Conservation (phyloP, 768 basidiomycete genomes). For the Artomyces pyxidatus region DNA sequence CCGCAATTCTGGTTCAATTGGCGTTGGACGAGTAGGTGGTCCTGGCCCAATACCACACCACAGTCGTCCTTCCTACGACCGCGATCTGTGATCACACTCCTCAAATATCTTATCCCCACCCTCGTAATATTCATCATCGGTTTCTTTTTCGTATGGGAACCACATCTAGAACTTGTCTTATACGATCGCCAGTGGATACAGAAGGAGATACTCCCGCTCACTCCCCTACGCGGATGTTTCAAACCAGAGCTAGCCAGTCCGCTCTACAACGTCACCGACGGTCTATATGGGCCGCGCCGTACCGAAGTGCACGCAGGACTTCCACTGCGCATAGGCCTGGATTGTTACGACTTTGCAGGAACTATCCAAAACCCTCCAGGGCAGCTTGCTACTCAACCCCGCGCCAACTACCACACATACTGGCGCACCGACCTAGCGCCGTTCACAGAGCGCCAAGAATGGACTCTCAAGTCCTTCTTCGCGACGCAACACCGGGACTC, state of each 20-base stretch:
- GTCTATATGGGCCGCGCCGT: slow-evolving; percentile 51
- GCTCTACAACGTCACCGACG: slow-evolving; percentile 58
- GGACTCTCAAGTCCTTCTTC: slow-evolving; percentile 89
- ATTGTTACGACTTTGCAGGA: slow-evolving; percentile 90
- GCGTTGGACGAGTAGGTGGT: not conserved
- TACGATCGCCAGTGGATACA: slow-evolving; percentile 72
- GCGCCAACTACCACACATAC: slow-evolving; percentile 81
- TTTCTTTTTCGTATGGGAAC: slow-evolving; percentile 59
- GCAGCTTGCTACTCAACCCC: slow-evolving; percentile 26
- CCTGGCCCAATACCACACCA: not conserved
- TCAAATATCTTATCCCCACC: slow-evolving; percentile 1
- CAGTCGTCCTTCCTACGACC: not conserved
- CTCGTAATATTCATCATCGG: slow-evolving; percentile 30
- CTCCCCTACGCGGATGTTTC: slow-evolving; percentile 70
- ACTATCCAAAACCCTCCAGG: slow-evolving; percentile 42
- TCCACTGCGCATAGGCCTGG: slow-evolving; percentile 66
- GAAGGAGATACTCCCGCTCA: slow-evolving; percentile 53
- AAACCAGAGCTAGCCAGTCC: slow-evolving; percentile 47
- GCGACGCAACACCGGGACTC: slow-evolving; percentile 72
- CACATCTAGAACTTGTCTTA: slow-evolving; percentile 78
- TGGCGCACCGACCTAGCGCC: slow-evolving; percentile 87
- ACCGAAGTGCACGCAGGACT: slow-evolving; percentile 77
- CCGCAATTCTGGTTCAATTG: not conserved
- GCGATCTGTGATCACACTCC: not conserved
- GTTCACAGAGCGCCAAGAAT: slow-evolving; percentile 78